Conservation (phyloP, 1,139 yeast genomes). For the Geotrichum klebahnii region DNA sequence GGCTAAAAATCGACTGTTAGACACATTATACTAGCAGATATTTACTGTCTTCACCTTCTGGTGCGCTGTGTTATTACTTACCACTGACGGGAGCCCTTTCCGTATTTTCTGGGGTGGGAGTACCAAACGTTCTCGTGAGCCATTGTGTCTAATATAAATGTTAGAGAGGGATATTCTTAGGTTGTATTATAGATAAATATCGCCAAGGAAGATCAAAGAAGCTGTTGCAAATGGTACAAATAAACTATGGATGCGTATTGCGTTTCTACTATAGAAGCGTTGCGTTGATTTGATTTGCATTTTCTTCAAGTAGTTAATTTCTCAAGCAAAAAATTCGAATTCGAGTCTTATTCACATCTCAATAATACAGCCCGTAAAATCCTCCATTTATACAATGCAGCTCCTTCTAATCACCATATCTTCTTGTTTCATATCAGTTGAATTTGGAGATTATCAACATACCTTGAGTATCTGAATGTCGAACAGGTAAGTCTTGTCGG, state of each 20-base stretch:
- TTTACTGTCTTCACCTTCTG: not conserved
- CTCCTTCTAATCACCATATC: not conserved
- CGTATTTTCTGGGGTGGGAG: conserved; percentile 99
- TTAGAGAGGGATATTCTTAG: too few species aligned
- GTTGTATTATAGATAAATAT: too few species aligned
- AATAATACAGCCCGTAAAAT: too few species aligned
- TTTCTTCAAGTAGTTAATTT: too few species aligned
- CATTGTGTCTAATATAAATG: conserved; percentile 50
- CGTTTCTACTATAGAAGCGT: too few species aligned
- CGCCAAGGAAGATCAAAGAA: not conserved
- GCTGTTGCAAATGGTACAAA: too few species aligned
- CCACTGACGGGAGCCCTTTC: conserved; percentile 99
- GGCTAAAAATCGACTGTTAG: conserved; percentile 41
- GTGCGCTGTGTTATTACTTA: conserved; percentile 31
- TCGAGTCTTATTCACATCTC: too few species aligned
- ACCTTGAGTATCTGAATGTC: not conserved
- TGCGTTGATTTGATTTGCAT: too few species aligned
- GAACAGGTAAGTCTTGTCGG: not conserved
- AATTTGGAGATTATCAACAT: not conserved
- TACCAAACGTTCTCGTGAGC: conserved; percentile 99
- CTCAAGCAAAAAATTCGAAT: too few species aligned
- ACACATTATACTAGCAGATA: not conserved
- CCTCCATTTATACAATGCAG: not conserved
- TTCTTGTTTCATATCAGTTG: not conserved
- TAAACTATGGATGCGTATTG: too few species aligned